Percentiles rank a stretch among this genome's conserved stretches.
Conservation (phyloP, 2,329 filamentous ascomycete genomes). For the Scortechinia acanthostroma region DNA sequence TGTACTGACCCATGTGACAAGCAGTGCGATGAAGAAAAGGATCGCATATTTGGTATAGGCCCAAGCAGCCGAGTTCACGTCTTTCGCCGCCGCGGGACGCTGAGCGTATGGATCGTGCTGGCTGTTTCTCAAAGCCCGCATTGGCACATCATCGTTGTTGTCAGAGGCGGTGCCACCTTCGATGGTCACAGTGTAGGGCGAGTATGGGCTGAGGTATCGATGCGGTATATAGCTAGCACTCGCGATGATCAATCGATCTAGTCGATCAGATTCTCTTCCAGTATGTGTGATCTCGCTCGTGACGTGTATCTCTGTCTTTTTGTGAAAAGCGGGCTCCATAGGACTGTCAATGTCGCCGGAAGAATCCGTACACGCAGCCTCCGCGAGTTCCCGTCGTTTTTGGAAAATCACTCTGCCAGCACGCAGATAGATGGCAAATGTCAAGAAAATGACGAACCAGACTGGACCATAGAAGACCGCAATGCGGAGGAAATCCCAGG, state of each 20-base stretch:
- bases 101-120: slow-evolving; percentile 18
- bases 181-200: slow-evolving; percentile 39
- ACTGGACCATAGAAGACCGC: slow-evolving; percentile 69
- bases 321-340: slow-evolving; percentile 33
- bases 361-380: slow-evolving; percentile 31
- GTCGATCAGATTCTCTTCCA: slow-evolving; percentile 1
- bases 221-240: too few species aligned
- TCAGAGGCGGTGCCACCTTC: slow-evolving; percentile 7
- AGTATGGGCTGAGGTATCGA: too few species aligned
- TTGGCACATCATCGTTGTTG: slow-evolving; percentile 5
- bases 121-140: slow-evolving; percentile 9
- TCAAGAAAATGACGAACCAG: slow-evolving; percentile 56
- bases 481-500: slow-evolving; percentile 69
- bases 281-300: slow-evolving; percentile 33
- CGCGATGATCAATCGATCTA: too few species aligned
- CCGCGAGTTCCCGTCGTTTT: slow-evolving; percentile 53
- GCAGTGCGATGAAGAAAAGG: slow-evolving; percentile 64
- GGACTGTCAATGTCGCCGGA: slow-evolving; percentile 28
- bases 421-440: slow-evolving; percentile 57
- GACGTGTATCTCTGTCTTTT: slow-evolving; percentile 59
- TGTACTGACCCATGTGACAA: slow-evolving; percentile 55
- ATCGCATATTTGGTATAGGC: slow-evolving; percentile 65
- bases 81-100: slow-evolving; percentile 26
- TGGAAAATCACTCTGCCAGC: slow-evolving; percentile 63
- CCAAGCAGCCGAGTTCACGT: slow-evolving; percentile 58